Evolutionary conservation across 352 stramenopile species (phyloP), one percentile per base, ranked within the genome.

Genomic region (Salisapilia sapeloensis): DNA sequence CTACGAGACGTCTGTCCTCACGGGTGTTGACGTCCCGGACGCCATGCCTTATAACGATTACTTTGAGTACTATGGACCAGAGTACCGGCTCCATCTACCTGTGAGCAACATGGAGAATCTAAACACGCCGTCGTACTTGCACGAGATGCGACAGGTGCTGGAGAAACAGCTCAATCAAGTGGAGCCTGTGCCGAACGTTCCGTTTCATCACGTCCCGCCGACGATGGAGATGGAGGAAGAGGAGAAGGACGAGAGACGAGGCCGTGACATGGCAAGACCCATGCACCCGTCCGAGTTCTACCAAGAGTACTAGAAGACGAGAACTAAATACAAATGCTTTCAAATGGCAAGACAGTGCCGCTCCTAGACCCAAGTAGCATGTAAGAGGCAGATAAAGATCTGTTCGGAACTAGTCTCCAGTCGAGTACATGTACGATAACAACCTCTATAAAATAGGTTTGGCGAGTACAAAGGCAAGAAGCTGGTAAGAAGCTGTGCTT

Each of bases 41-140:
- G 84, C 96, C 4, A 96, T 99, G 56, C 96, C 96, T 4, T 98
- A 96, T 70, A 99, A 99, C 66, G 92, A 98, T 56, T 99, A 99
- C 66, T 98, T 97, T 62, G 95, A 99, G 58, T 99, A 98, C 63
- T 99, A 97, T 59, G 89, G 87, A 1, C 95, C 94, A 1, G 90
- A 98, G 52, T 98, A 96, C 62, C 91, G 94, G 33, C 60, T 99
- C 21, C 94, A 99, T 60, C 77, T 99, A 46, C 87, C 92, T 13
- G 82, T 96, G 43, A 78, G 69, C 42, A 92, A 85, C 60, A 97
- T 98, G 62, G 86, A 97, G 44, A 98, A 98, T 50, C 62, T 97
- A 27, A 99, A 99, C 65, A 96, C 85, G 24, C 60, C 59, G 11
- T 62, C 85, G 34, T 97, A 93, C 36, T 50, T 97, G 23, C 66